Percentiles rank a stretch among this genome's conserved stretches.
Evolutionary conservation across 352 stramenopile species (phyloP).

Genomic region (Phytophthora pini): DNA sequence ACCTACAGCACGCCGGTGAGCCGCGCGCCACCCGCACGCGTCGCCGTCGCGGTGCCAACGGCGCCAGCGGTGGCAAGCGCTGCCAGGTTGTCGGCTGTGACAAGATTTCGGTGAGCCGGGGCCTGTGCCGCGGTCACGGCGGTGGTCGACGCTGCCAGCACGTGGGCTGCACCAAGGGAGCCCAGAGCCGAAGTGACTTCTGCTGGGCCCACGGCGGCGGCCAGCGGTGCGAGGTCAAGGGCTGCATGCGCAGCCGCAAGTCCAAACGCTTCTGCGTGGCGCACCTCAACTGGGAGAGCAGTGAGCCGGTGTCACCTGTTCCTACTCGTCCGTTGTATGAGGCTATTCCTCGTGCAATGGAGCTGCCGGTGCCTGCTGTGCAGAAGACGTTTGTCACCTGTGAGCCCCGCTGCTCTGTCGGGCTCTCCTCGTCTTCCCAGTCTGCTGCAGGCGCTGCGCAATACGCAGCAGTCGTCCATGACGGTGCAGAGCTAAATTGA

Average conservation of each 20-base stretch:
- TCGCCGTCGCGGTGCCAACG: constrained; percentile 42
- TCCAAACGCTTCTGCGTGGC: constrained; percentile 69
- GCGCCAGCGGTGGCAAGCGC: constrained; percentile 52
- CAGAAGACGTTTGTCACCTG: constrained; percentile 26
- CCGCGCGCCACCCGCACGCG: constrained; percentile 19
- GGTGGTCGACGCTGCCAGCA: constrained; percentile 65
- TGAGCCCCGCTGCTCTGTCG: constrained; percentile 15
- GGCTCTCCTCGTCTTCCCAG: constrained; percentile 43
- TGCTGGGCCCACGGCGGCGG: constrained; percentile 74
- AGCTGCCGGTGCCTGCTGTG: constrained; percentile 36
- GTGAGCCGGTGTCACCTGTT: constrained; percentile 7
- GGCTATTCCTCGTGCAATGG: constrained; percentile 15
- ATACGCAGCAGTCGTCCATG: constrained; percentile 39
- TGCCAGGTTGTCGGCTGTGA: constrained; percentile 60
- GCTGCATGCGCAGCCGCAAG: constrained; percentile 68
- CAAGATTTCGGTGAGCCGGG: constrained; percentile 69
- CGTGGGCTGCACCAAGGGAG: constrained; percentile 52
- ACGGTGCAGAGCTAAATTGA: constrained; percentile 25
- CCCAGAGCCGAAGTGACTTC: constrained; percentile 64
- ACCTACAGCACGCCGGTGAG: constrained; percentile 17
- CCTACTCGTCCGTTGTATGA: constrained; percentile 19
- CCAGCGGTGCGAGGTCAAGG: constrained; percentile 65
- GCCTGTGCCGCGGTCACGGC: constrained; percentile 65
- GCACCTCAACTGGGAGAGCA: constrained; percentile 54
- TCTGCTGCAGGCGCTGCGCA: constrained; percentile 50